phyloP scores from a whole-genome alignment of 352 stramenopile species.

The Globisporangium nunn region DNA sequence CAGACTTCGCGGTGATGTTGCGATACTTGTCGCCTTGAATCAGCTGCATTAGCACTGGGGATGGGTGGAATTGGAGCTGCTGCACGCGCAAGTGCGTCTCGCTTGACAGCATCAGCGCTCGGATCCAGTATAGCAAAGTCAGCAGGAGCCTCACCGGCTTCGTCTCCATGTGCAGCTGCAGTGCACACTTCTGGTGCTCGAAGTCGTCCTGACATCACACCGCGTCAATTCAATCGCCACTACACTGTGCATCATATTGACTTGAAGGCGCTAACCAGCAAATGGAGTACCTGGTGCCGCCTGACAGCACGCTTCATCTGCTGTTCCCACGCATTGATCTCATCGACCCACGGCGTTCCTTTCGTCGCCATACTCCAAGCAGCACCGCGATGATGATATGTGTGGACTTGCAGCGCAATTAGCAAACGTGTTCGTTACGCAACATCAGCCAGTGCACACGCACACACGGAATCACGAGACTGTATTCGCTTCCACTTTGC shows the following conservation, averaged over 20 bases:
- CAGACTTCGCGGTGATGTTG: conserved; percentile 8
- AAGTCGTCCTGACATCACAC: conserved; percentile 13
- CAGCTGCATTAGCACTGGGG: conserved; percentile 34
- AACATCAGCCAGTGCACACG: too few species aligned
- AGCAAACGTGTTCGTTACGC: background rate
- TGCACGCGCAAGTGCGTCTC: background rate
- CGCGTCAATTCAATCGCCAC: background rate
- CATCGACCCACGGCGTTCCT: background rate
- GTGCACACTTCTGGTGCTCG: conserved; percentile 29
- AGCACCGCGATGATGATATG: background rate
- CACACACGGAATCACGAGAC: background rate
- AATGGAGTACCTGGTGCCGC: conserved; percentile 1
- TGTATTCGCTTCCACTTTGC: background rate
- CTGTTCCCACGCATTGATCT: background rate
- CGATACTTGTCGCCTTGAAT: conserved; percentile 29
- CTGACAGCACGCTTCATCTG: background rate
- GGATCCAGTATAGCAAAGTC: background rate
- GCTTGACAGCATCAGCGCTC: background rate
- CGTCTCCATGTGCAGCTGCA: conserved; percentile 44
- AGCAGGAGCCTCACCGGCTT: conserved; percentile 22
- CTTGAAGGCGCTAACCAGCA: too few species aligned
- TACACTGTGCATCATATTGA: too few species aligned
- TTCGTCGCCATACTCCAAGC: background rate
- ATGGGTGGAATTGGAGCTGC: conserved; percentile 50
- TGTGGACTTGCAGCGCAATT: background rate